Conservation (phyloP, 805 yeast species). For the Schizosaccharomyces lindneri region DNA sequence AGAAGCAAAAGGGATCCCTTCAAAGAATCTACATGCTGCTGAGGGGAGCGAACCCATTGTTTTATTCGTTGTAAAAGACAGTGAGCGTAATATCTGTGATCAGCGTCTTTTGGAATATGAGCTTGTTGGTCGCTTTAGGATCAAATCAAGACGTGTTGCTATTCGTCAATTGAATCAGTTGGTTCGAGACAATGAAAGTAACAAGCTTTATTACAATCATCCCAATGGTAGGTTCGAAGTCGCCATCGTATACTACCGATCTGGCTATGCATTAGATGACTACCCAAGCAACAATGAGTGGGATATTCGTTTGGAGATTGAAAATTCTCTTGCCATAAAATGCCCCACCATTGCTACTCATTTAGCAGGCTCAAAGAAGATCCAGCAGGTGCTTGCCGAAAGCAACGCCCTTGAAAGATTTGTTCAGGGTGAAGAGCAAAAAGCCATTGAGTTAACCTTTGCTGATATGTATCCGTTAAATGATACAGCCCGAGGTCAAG, state of each 20-base stretch:
- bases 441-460: slow-evolving; percentile 25
- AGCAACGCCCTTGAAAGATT: slow-evolving; percentile 24
- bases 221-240: slow-evolving; percentile 24
- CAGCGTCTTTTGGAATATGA: slow-evolving; percentile 65
- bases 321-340: slow-evolving; percentile 56
- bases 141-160: background rate
- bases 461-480: slow-evolving; percentile 77
- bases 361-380: slow-evolving; percentile 75
- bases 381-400: slow-evolving; percentile 67
- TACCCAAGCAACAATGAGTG: slow-evolving; percentile 43
- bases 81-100: slow-evolving; percentile 75
- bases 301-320: slow-evolving; percentile 52
- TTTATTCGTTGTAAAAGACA: slow-evolving; percentile 57
- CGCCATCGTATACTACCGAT: slow-evolving; percentile 69
- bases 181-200: background rate
- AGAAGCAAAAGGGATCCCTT: background rate
- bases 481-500: slow-evolving; percentile 17
- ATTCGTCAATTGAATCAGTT: background rate
- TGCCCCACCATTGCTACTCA: slow-evolving; percentile 82
- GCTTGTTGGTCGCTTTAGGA: slow-evolving; percentile 23
- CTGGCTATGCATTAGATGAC: slow-evolving; percentile 74
- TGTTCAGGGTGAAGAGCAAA: slow-evolving; percentile 12
- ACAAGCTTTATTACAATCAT: background rate
- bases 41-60: slow-evolving; percentile 16
- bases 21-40: background rate